phyloP scores from a whole-genome alignment of 768 basidiomycete genomes.

The Tremella fuciformis region DNA sequence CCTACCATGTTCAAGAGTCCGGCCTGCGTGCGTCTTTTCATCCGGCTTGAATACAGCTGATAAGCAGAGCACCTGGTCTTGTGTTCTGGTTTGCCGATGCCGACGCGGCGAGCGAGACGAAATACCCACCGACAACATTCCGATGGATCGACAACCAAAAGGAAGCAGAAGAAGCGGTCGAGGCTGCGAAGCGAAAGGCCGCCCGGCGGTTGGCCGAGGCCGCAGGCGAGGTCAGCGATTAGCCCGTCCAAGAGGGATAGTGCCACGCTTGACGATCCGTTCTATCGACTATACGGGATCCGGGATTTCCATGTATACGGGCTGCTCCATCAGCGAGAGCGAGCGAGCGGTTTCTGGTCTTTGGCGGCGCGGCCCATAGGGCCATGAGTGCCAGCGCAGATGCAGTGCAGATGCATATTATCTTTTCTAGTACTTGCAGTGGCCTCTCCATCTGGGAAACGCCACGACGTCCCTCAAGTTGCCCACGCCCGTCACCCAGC shows the following conservation, averaged over 20 bases:
- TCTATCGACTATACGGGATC: too few species aligned
- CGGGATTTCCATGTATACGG: too few species aligned
- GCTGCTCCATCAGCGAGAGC: too few species aligned
- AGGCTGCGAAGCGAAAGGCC: conserved; percentile 31
- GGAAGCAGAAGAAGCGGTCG: conserved; percentile 45
- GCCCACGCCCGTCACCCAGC: conserved; percentile 79
- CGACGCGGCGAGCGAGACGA: conserved; percentile 60
- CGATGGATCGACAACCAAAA: conserved; percentile 49
- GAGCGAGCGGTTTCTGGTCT: too few species aligned
- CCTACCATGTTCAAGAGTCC: conserved; percentile 78
- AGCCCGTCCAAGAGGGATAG: not conserved
- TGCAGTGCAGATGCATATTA: not conserved
- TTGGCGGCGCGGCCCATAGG: too few species aligned
- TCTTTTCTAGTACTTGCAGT: conserved; percentile 42
- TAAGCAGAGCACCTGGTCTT: conserved; percentile 62
- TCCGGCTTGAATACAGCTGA: conserved; percentile 7
- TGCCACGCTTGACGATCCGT: too few species aligned
- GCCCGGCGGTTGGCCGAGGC: conserved; percentile 27
- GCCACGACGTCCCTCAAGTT: conserved; percentile 91
- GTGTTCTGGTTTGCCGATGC: conserved; percentile 95
- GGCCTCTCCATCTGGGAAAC: conserved; percentile 73
- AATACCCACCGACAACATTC: conserved; percentile 43
- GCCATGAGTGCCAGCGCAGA: too few species aligned
- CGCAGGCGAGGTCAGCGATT: conserved; percentile 11
- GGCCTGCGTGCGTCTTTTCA: conserved; percentile 57